Conservation (phyloP, 208 protist genomes). For the Acanthamoeba healyi region DNA sequence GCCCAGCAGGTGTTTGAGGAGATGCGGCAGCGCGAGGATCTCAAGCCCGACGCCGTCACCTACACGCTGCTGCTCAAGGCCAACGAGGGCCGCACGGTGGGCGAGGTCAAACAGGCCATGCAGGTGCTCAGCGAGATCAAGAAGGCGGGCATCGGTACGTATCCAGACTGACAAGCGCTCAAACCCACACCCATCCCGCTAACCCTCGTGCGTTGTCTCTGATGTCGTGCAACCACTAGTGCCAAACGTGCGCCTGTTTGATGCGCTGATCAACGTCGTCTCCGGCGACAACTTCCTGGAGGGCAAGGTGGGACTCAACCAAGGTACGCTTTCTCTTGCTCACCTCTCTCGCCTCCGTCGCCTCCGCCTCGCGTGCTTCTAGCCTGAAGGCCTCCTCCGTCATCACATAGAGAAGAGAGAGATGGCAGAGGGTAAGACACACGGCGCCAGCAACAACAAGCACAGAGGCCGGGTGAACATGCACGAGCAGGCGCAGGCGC, state of each 20-base stretch:
- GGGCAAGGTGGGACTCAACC: slow-evolving; percentile 22
- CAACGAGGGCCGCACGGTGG: slow-evolving; percentile 45
- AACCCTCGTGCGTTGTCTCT: not conserved
- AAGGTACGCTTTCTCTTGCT: not conserved
- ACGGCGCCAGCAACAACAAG: not conserved
- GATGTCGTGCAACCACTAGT: not conserved
- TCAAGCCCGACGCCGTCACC: slow-evolving; percentile 52
- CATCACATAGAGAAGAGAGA: not conserved
- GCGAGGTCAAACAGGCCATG: slow-evolving; percentile 34
- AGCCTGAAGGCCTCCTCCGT: no score
- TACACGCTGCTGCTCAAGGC: slow-evolving; percentile 61
- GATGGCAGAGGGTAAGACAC: slow-evolving; percentile 50
- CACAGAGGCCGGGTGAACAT: not conserved
- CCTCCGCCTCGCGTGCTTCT: not conserved
- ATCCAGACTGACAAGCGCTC: no score
- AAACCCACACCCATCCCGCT: no score
- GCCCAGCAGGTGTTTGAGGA: slow-evolving; percentile 29
- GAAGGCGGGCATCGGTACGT: slow-evolving; percentile 47
- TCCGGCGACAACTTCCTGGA: slow-evolving; percentile 36
- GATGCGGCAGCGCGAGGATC: not conserved
- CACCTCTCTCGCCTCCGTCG: not conserved
- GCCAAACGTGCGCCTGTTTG: slow-evolving; percentile 35
- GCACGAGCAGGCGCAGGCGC: slow-evolving; percentile 1
- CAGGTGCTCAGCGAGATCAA: not conserved
- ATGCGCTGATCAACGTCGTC: slow-evolving; percentile 48